A percentile compares a stretch with the other conserved stretches of the same genome.
Evolutionary conservation across 1,284 basidiomycete species (phyloP).

Genomic region (Testicularia cyperi): DNA sequence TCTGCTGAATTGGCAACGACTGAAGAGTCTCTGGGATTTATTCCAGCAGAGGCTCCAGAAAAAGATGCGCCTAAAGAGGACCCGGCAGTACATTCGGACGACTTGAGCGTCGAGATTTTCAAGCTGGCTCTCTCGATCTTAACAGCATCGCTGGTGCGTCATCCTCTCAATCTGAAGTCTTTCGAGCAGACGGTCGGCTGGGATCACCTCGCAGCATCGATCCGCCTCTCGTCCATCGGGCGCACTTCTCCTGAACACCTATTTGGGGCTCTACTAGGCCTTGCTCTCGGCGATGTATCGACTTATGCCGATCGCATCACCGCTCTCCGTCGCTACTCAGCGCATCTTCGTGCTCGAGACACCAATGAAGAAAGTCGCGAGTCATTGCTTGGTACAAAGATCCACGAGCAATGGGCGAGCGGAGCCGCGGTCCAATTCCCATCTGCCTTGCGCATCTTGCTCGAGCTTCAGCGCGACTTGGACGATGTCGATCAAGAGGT

Average conservation of each 20-base stretch:
- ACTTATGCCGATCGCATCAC: slow-evolving; percentile 18
- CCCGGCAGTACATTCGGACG: slow-evolving; percentile 5
- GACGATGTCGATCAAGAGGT: background rate
- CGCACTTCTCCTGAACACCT: slow-evolving; percentile 13
- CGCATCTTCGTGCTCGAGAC: too few species aligned
- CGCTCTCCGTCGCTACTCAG: slow-evolving; percentile 14
- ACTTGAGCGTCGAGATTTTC: slow-evolving; percentile 31
- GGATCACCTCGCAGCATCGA: slow-evolving; percentile 24
- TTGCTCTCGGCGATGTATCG: slow-evolving; percentile 43
- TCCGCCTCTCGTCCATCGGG: slow-evolving; percentile 14
- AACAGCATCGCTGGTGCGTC: slow-evolving; percentile 36
- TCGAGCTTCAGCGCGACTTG: slow-evolving; percentile 5
- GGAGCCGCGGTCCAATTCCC: slow-evolving; percentile 8
- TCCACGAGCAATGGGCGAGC: slow-evolving; percentile 18
- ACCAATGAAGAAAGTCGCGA: too few species aligned
- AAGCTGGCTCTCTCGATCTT: slow-evolving; percentile 44
- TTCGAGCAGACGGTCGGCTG: slow-evolving; percentile 47
- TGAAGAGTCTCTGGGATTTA: background rate
- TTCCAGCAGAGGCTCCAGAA: background rate
- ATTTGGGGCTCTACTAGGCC: slow-evolving; percentile 40
- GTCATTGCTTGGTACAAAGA: background rate
- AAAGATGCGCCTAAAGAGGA: too few species aligned
- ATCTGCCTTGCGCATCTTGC: slow-evolving; percentile 8
- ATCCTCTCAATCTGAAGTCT: slow-evolving; percentile 34
- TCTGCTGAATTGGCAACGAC: background rate